phyloP scores from a whole-genome alignment of 2,329 filamentous ascomycete species.

The Penicillium expansum region DNA sequence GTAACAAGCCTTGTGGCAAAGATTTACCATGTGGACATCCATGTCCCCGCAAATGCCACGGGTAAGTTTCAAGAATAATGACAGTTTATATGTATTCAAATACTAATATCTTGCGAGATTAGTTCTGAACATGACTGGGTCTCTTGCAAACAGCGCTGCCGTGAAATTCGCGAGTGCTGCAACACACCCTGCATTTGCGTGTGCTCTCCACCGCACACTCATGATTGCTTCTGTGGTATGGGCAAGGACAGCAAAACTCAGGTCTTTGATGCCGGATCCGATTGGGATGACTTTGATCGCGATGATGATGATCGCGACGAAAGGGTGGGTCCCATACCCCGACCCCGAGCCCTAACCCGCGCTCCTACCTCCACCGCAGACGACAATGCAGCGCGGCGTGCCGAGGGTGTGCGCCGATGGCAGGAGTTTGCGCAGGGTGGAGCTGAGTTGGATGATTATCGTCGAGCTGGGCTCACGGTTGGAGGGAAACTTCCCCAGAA shows the following conservation, averaged over 20 bases:
- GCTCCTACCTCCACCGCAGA: not conserved
- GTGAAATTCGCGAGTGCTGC: not conserved
- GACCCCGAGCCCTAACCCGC: not conserved
- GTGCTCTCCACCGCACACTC: not conserved
- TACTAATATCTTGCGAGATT: not conserved
- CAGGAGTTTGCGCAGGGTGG: not conserved
- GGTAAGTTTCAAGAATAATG: slow-evolving; percentile 33
- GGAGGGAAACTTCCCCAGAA: not conserved
- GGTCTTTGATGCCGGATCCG: not conserved
- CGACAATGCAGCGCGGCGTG: not conserved
- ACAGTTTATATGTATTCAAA: not conserved
- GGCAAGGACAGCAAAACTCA: not conserved
- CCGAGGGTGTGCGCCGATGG: not conserved
- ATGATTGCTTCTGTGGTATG: not conserved
- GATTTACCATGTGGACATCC: slow-evolving; percentile 51
- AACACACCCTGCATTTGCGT: not conserved
- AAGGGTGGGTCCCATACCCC: not conserved
- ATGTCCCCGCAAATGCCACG: slow-evolving; percentile 55
- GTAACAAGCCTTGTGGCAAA: slow-evolving; percentile 47
- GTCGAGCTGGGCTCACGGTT: not conserved
- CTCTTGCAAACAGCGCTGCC: not conserved
- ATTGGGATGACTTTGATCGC: not conserved
- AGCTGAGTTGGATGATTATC: not conserved
- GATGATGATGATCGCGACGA: not conserved
- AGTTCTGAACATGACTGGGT: not conserved